Percentiles rank a stretch among this genome's conserved stretches.
Conservation (phyloP, 1,284 basidiomycete genomes). For the Ganoderma leucocontextum region DNA sequence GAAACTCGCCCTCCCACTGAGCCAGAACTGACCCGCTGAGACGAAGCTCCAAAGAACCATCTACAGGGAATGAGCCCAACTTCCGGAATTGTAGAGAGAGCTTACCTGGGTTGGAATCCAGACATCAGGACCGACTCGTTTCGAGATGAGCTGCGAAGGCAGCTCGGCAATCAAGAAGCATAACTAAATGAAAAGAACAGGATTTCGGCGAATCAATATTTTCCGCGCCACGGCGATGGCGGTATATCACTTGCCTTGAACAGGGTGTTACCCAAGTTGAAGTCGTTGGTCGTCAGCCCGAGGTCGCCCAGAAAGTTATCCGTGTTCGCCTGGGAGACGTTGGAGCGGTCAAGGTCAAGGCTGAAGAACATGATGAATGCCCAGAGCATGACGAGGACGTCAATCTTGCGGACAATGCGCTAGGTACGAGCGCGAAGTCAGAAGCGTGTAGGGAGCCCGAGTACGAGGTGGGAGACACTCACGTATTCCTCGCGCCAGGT, state of each 20-base stretch:
- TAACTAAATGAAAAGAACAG: conserved; percentile 49
- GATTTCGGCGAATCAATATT: not conserved
- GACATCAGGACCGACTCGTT: conserved; percentile 72
- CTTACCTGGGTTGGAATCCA: conserved; percentile 75
- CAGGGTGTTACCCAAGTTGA: conserved; percentile 69
- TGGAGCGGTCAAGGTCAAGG: conserved; percentile 62
- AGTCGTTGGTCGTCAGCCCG: conserved; percentile 66
- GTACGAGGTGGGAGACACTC: conserved; percentile 26
- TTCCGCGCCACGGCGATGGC: not conserved
- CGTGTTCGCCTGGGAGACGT: conserved; percentile 70
- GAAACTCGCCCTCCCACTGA: conserved; percentile 63
- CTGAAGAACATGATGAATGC: conserved; percentile 70
- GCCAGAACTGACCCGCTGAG: conserved; percentile 69
- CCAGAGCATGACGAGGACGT: conserved; percentile 71
- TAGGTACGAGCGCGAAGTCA: conserved; percentile 33
- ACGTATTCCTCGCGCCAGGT: conserved; percentile 72
- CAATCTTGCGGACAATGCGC: conserved; percentile 66
- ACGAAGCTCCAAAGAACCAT: conserved; percentile 65
- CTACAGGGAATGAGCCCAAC: conserved; percentile 38
- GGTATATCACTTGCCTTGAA: conserved; percentile 35
- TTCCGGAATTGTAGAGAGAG: not conserved
- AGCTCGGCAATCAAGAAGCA: conserved; percentile 70
- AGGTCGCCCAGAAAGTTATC: conserved; percentile 75
- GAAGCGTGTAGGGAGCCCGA: not conserved
- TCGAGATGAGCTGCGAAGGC: conserved; percentile 78